phyloP scores from a whole-genome alignment of 2,329 filamentous ascomycete species.

The Pseudopyricularia javanii region DNA sequence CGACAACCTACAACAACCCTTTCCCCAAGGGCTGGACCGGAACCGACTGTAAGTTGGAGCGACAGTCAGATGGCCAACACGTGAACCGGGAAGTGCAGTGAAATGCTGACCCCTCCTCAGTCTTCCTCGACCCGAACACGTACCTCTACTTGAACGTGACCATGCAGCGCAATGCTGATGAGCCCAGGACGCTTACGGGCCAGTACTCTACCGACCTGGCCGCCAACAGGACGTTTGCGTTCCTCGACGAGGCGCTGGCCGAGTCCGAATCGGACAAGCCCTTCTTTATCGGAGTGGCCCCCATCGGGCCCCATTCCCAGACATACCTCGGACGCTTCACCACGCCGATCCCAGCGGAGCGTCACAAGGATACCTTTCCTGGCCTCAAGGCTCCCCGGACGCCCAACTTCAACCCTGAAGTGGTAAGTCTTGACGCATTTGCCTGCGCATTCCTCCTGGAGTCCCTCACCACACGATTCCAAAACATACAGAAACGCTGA shows the following conservation, averaged over 20 bases:
- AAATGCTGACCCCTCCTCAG: constrained; percentile 19
- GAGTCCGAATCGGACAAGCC: constrained; percentile 35
- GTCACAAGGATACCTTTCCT: constrained; percentile 51
- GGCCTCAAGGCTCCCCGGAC: constrained; percentile 48
- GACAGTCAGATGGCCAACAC: background rate
- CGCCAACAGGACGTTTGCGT: constrained; percentile 41
- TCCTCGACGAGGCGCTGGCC: constrained; percentile 47
- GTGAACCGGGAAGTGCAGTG: no score
- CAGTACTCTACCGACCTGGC: constrained; percentile 42
- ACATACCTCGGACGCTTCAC: constrained; percentile 15
- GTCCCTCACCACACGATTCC: no score
- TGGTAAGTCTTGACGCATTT: constrained; percentile 8
- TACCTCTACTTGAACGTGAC: constrained; percentile 52
- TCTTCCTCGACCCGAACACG: constrained; percentile 45
- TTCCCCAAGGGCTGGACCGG: constrained; percentile 46
- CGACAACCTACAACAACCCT: constrained; percentile 48
- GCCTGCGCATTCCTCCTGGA: no score
- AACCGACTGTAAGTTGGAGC: constrained; percentile 18
- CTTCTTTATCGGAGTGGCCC: constrained; percentile 56
- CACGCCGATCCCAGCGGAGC: constrained; percentile 42
- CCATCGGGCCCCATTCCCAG: constrained; percentile 50
- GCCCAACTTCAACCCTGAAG: constrained; percentile 53
- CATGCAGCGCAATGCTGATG: constrained; percentile 36
- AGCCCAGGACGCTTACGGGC: constrained; percentile 10
- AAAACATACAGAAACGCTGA: no score